A percentile compares a stretch with the other conserved stretches of the same genome.
phyloP scores from a whole-genome alignment of 805 yeast genomes.

The Kodamaea jinghongensis region DNA sequence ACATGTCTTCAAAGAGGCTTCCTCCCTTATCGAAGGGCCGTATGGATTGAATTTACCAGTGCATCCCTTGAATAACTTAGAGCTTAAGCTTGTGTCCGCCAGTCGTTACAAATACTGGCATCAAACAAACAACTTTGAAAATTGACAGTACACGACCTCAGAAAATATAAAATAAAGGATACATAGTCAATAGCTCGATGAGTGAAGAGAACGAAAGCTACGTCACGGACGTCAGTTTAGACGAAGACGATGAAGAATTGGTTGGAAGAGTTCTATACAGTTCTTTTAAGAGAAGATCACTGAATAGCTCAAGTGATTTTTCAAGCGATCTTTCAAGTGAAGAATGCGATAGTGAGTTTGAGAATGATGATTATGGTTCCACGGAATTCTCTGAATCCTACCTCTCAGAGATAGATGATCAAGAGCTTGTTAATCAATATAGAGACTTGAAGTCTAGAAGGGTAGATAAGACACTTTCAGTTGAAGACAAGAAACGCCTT shows the following conservation, averaged over 20 bases:
- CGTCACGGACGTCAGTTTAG: conserved; percentile 38
- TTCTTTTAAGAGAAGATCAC: conserved; percentile 17
- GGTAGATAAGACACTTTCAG: conserved; percentile 24
- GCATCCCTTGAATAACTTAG: conserved; percentile 7
- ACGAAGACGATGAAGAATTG: conserved; percentile 45
- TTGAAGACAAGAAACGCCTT: conserved; percentile 59
- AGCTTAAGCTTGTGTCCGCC: background rate
- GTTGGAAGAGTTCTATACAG: conserved; percentile 42
- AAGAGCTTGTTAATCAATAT: conserved; percentile 30
- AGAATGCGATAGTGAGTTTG: conserved; percentile 16
- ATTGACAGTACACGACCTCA: background rate
- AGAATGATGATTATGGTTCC: conserved; percentile 23
- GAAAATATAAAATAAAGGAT: conserved; percentile 1
- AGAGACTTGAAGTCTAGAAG: conserved; percentile 31
- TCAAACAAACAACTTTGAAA: background rate
- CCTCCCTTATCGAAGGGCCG: conserved; percentile 1
- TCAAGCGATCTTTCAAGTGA: conserved; percentile 10
- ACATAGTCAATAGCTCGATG: too few relatives aligned
- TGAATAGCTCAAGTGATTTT: background rate
- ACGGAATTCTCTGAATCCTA: conserved; percentile 22
- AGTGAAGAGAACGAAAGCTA: conserved; percentile 5
- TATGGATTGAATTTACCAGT: conserved; percentile 3
- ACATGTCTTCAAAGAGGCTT: background rate
- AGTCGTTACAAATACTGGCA: background rate
- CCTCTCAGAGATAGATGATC: conserved; percentile 35